These are phyloP conservation scores for Chionographis japonica DNA, from an alignment of 106 monocot species.

Conservation along the genomic window DNA sequence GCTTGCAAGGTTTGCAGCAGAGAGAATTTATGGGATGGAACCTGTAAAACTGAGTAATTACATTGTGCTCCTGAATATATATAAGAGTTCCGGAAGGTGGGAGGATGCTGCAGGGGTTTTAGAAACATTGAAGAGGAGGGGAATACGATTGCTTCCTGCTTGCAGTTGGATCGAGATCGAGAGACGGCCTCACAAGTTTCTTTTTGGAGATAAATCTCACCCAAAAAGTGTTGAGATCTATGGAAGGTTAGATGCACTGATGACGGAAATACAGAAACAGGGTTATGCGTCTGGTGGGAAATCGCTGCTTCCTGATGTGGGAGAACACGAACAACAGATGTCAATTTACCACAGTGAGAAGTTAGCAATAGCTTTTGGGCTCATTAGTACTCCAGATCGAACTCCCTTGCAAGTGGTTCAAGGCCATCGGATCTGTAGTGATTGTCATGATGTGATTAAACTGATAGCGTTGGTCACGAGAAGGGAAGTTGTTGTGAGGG, in stretches of 20 bases:
- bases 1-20: constrained; percentile 73
- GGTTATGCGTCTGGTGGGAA: constrained; percentile 47
- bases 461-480: constrained; percentile 46
- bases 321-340: constrained; percentile 37
- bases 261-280: constrained; percentile 41
- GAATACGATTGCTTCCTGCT: constrained; percentile 47
- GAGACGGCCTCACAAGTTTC: constrained; percentile 56
- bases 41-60: constrained; percentile 82
- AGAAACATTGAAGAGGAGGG: constrained; percentile 46
- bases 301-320: constrained; percentile 59
- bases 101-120: constrained; percentile 58
- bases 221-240: constrained; percentile 53
- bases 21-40: constrained; percentile 72
- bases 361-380: constrained; percentile 78
- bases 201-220: constrained; percentile 71
- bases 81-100: constrained; percentile 39
- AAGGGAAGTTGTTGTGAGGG: constrained; percentile 77
- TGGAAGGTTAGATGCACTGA: constrained; percentile 52
- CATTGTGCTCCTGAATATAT: constrained; percentile 73
- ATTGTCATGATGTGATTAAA: constrained; percentile 69
- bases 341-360: constrained; percentile 63
- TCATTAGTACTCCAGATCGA: constrained; percentile 52
- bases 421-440: constrained; percentile 62
- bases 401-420: constrained; percentile 63
- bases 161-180: constrained; percentile 90